These are phyloP conservation scores for Dactylorhiza incarnata DNA, from an alignment of 106 monocot genomes.

Conservation along the genomic window DNA sequence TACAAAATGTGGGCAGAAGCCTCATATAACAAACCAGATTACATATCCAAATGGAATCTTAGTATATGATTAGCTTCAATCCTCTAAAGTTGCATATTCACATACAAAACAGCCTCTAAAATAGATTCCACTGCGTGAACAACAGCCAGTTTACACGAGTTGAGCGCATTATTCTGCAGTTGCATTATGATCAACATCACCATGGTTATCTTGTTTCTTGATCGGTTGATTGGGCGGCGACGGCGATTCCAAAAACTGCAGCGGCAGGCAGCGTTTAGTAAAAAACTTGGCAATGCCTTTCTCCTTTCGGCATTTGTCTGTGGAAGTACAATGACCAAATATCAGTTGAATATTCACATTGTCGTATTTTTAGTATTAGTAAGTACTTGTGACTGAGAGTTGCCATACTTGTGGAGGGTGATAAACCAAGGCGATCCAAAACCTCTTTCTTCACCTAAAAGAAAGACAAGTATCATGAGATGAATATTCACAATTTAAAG, in stretches of 20 bases:
- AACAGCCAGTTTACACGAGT: too few species aligned
- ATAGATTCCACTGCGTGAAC: too few species aligned
- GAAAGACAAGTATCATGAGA: background rate
- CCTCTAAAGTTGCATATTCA: too few species aligned
- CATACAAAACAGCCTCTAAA: too few species aligned
- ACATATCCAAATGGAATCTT: too few species aligned
- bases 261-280: constrained; percentile 2
- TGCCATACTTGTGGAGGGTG: background rate
- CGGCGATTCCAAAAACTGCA: background rate
- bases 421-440: constrained; percentile 5
- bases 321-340: background rate
- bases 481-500: background rate
- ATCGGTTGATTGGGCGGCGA: background rate
- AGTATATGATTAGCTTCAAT: too few species aligned
- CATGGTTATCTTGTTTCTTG: background rate
- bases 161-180: background rate
- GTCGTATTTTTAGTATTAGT: background rate
- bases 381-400: background rate
- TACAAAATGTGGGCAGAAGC: too few species aligned
- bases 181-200: background rate
- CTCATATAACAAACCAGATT: too few species aligned
- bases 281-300: constrained; percentile 10
- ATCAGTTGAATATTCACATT: background rate
- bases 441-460: constrained; percentile 5
- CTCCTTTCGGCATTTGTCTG: background rate